Evolutionary conservation across 23 red algal species (phyloP).

Genomic region (Chondrus crispus): DNA sequence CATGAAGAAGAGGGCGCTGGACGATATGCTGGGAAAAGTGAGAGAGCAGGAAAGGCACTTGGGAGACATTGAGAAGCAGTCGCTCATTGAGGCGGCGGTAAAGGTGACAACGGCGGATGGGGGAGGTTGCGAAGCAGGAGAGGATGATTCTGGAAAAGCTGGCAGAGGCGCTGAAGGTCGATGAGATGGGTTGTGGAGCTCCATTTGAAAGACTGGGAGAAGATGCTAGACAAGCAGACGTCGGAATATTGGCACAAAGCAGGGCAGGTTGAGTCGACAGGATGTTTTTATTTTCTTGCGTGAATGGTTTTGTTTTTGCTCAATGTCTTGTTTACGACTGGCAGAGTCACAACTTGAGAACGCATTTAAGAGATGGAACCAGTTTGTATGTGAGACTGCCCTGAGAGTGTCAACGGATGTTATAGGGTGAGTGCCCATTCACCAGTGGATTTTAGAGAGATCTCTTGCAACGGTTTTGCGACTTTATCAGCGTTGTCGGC

Average conservation of each 20-base stretch:
- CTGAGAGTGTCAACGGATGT: no score
- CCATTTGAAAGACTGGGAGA: background rate
- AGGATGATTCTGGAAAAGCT: background rate
- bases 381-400: no score
- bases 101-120: background rate
- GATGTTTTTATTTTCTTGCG: background rate
- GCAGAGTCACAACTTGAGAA: no score
- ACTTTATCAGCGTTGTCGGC: no score
- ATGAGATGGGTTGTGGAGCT: background rate
- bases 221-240: background rate
- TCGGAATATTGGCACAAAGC: no score
- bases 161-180: background rate
- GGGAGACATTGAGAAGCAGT: background rate
- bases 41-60: background rate
- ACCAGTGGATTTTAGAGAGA: no score
- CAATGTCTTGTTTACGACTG: no score
- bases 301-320: no score
- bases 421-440: no score
- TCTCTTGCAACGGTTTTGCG: no score
- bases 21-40: background rate
- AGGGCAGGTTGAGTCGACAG: background rate
- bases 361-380: no score
- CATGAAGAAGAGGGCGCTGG: background rate
- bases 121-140: background rate
- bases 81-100: slow-evolving; percentile 11